A percentile compares a stretch with the other conserved stretches of the same genome.
phyloP scores from a whole-genome alignment of 345 rosid genomes.

The Reutealis trisperma region DNA sequence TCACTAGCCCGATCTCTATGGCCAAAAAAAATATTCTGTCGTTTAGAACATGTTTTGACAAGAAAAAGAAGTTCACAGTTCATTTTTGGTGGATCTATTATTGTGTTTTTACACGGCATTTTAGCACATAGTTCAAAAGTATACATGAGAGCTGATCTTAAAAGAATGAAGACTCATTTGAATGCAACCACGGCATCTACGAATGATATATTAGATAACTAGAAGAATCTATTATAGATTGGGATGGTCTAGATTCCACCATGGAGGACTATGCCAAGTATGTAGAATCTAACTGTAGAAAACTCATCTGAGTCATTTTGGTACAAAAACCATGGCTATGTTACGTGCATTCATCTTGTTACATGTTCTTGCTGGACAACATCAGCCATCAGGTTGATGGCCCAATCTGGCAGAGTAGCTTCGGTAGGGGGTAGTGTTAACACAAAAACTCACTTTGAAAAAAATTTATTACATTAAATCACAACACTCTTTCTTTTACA shows the following conservation, averaged over 20 bases:
- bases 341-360: slow-evolving; percentile 34
- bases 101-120: background rate
- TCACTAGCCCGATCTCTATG: background rate
- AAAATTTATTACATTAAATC: too few species aligned
- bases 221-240: background rate
- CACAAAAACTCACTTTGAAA: too few species aligned
- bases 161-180: background rate
- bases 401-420: slow-evolving; percentile 30
- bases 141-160: background rate
- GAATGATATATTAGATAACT: background rate
- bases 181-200: background rate
- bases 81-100: background rate
- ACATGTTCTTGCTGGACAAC: slow-evolving; percentile 27
- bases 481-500: too few species aligned
- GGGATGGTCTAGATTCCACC: background rate
- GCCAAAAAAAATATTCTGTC: background rate
- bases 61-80: background rate
- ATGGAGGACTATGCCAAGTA: background rate
- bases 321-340: slow-evolving; percentile 33
- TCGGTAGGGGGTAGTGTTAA: slow-evolving; percentile 32
- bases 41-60: background rate
- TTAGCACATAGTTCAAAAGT: background rate
- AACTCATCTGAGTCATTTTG: slow-evolving; percentile 28
- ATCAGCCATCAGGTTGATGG: slow-evolving; percentile 30
- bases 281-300: background rate